A percentile compares a stretch with the other conserved stretches of the same genome.
phyloP scores from a whole-genome alignment of 768 basidiomycete species.

The Psilocybe azurescens region DNA sequence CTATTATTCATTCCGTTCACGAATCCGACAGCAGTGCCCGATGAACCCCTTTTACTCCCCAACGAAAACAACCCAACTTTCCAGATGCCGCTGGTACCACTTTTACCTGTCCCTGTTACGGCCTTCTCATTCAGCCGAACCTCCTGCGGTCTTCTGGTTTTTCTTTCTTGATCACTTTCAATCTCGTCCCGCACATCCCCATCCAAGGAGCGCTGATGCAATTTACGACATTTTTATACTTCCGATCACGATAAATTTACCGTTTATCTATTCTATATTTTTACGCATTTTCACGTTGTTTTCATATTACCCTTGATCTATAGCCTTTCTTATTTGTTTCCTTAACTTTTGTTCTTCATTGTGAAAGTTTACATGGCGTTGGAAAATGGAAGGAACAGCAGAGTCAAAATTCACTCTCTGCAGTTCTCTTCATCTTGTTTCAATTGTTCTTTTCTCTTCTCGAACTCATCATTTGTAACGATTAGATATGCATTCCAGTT shows the following conservation, averaged over 20 bases:
- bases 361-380: slow-evolving; percentile 1
- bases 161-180: slow-evolving; percentile 9
- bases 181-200: slow-evolving; percentile 19
- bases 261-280: slow-evolving; percentile 33
- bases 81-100: neutral
- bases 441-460: slow-evolving; percentile 10
- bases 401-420: neutral
- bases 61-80: neutral
- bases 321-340: slow-evolving; percentile 13
- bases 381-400: neutral
- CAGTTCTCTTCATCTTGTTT: slow-evolving; percentile 1
- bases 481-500: slow-evolving; percentile 66
- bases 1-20: slow-evolving; percentile 18
- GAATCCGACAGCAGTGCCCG: slow-evolving; percentile 25
- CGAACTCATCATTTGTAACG: slow-evolving; percentile 52
- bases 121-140: slow-evolving; percentile 9
- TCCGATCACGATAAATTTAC: slow-evolving; percentile 27
- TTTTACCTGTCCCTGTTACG: neutral
- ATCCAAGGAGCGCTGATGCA: slow-evolving; percentile 28
- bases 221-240: slow-evolving; percentile 28
- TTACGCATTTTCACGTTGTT: slow-evolving; percentile 21
- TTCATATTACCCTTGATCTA: slow-evolving; percentile 6
- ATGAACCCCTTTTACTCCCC: slow-evolving; percentile 1
- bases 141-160: slow-evolving; percentile 9
- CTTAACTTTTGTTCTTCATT: slow-evolving; percentile 20